phyloP scores from a whole-genome alignment of 768 basidiomycete genomes.

The Lentinula raphanica region DNA sequence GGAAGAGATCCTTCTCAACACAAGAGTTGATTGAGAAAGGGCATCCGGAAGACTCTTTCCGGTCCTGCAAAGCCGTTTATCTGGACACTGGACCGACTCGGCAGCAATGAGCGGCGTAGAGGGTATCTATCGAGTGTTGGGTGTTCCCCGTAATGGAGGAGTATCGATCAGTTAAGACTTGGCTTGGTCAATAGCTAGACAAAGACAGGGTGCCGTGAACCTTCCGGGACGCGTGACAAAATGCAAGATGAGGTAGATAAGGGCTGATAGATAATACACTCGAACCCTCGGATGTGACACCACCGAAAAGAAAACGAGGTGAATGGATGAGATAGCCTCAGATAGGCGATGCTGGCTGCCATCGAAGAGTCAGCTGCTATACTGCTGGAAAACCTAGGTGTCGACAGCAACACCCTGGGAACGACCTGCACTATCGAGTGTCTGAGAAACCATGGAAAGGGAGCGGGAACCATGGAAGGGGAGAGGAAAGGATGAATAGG shows the following conservation, averaged over 20 bases:
- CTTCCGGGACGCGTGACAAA: constrained; percentile 30
- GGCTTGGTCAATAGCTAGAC: constrained; percentile 8
- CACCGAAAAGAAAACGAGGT: constrained; percentile 34
- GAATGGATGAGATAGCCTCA: constrained; percentile 29
- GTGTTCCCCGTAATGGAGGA: too few species aligned
- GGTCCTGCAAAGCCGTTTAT: too few species aligned
- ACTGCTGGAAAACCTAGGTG: constrained; percentile 85
- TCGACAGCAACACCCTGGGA: constrained; percentile 90
- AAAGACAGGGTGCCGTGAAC: constrained; percentile 43
- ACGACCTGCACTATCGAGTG: constrained; percentile 74
- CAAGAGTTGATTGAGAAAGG: too few species aligned
- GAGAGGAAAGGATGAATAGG: too few species aligned
- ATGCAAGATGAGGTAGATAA: constrained; percentile 9
- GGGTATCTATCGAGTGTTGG: too few species aligned
- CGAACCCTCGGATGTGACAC: constrained; percentile 11
- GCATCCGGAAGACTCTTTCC: too few species aligned
- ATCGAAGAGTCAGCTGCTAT: constrained; percentile 99
- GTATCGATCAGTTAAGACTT: too few species aligned
- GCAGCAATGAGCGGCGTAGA: too few species aligned
- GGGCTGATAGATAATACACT: constrained; percentile 7
- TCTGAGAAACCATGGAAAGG: too few species aligned
- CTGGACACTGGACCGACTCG: too few species aligned
- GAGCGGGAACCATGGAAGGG: too few species aligned
- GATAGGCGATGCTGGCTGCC: constrained; percentile 98
- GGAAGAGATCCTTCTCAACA: too few species aligned